Base-by-base conservation (phyloP, 2,329 filamentous ascomycete species). In the Magnaporthales sp. region DNA sequence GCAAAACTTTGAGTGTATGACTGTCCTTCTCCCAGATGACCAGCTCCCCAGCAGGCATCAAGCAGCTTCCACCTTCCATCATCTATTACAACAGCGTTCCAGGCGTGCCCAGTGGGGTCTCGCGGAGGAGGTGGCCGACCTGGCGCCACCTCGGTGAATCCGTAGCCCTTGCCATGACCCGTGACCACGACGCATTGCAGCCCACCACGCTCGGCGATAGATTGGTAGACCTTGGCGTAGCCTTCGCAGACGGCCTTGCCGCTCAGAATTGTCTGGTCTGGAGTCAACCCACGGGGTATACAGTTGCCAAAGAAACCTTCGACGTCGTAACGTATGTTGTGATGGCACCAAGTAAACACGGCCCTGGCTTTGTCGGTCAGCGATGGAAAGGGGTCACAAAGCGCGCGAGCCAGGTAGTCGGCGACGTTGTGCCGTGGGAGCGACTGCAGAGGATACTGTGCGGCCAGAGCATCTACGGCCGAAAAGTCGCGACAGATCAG, bases 301-400 rank as follows among this genome's bases (percentile, higher is more conserved):
- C 81, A 87, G 46, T 88, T 86, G 67, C 83, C 86, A 74, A 96
- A 96, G 79, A 97, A 96, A 27, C 89, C 85, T 29, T 86, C 83
- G 0, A 88, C 87, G 74, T 98, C 92, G 75, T 98, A 99, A 62
- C 83, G 84, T 67, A 99, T 89, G 72, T 98, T 98, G 77, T 98
- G 89, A 77, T 98, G 94, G 56, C 93, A 87, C 95, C 95, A 99
- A 1, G 91, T 92, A 75, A 98, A 98, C 68, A 99, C 91, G 2
- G 88, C 92, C 30, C 95, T 86, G 2, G 95, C 94, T 79, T 97
- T 97, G 77, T 98, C 94, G 0, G 94, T 97, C 1, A 81, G 79
- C 0, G 92, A 97, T 0, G 87, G 78, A 74, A 98, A 97, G 0
- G 91, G 90, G 4, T 84, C 81, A 67, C 92, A 96, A 24, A 98